Evolutionary conservation across 441 rosid species (phyloP).

Genomic region (Euphorbia schlechtendalii): DNA sequence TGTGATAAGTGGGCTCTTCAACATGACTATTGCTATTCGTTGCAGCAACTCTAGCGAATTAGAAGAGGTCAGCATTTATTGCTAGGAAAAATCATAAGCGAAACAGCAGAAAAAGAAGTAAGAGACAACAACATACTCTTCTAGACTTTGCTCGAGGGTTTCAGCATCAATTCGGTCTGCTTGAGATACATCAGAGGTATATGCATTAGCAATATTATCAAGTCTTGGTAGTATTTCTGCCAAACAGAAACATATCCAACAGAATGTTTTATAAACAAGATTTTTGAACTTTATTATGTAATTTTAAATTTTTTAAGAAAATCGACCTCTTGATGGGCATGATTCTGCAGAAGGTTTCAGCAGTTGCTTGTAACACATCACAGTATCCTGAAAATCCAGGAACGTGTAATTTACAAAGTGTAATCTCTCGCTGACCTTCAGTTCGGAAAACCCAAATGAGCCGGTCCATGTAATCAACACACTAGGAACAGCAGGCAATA

Average conservation of each 20-base stretch:
- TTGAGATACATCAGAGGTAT: constrained; percentile 30
- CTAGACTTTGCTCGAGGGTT: constrained; percentile 24
- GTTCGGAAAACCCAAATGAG: constrained; percentile 69
- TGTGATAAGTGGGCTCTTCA: constrained; percentile 6
- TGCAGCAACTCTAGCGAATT: constrained; percentile 15
- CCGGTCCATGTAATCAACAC: constrained; percentile 62
- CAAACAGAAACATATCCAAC: constrained; percentile 7
- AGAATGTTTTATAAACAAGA: constrained; percentile 2
- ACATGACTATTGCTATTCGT: neutral
- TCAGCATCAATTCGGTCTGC: constrained; percentile 25
- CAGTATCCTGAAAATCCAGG: constrained; percentile 65
- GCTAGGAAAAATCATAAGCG: constrained; percentile 4
- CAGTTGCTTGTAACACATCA: constrained; percentile 61
- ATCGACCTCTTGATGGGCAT: constrained; percentile 31
- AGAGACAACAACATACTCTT: constrained; percentile 34
- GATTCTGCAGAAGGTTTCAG: constrained; percentile 23
- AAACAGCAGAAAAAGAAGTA: constrained; percentile 1
- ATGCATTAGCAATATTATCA: constrained; percentile 13
- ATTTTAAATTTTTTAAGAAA: neutral
- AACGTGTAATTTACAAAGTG: constrained; percentile 43
- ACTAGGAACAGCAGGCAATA: constrained; percentile 72
- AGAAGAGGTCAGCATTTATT: constrained; percentile 12
- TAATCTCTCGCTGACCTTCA: constrained; percentile 43
- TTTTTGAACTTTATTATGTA: constrained; percentile 7
- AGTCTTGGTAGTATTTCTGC: constrained; percentile 32